Evolutionary conservation across 805 yeast species (phyloP).

Genomic region (Brettanomyces anomalus): DNA sequence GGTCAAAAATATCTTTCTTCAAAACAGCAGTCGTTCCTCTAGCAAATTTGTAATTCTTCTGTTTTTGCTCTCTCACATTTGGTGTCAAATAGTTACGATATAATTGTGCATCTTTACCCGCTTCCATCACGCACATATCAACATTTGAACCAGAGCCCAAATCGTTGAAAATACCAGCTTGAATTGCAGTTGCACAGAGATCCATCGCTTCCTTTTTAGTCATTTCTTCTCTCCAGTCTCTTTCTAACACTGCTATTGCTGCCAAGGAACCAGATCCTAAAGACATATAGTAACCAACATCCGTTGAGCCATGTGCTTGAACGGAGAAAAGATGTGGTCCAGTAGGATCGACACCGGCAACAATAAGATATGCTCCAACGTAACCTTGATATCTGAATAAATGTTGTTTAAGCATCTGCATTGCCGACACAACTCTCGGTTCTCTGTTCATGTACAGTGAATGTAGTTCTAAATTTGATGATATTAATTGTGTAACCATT

Average conservation of each 20-base stretch:
- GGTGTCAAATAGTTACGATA: constrained; percentile 87
- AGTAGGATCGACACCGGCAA: constrained; percentile 96
- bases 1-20: constrained; percentile 52
- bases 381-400: constrained; percentile 96
- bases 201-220: constrained; percentile 85
- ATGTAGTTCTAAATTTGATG: constrained; percentile 87
- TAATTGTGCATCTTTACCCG: constrained; percentile 78
- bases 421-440: constrained; percentile 89
- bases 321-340: constrained; percentile 90
- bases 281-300: constrained; percentile 86
- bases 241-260: constrained; percentile 95
- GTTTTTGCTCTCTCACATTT: constrained; percentile 76
- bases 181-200: constrained; percentile 86
- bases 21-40: constrained; percentile 93
- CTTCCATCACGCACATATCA: constrained; percentile 94
- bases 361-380: constrained; percentile 92
- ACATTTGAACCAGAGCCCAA: constrained; percentile 98
- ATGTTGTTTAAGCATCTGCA: constrained; percentile 91
- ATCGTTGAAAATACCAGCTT: constrained; percentile 98
- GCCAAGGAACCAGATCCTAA: constrained; percentile 97
- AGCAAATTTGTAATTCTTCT: constrained; percentile 72
- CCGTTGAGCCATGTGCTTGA: constrained; percentile 98
- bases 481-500: constrained; percentile 89
- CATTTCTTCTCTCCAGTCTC: constrained; percentile 73
- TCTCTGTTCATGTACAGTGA: constrained; percentile 72